These are phyloP conservation scores for Diutina catenulata DNA, from an alignment of 1,139 yeast species.

Conservation along the genomic window DNA sequence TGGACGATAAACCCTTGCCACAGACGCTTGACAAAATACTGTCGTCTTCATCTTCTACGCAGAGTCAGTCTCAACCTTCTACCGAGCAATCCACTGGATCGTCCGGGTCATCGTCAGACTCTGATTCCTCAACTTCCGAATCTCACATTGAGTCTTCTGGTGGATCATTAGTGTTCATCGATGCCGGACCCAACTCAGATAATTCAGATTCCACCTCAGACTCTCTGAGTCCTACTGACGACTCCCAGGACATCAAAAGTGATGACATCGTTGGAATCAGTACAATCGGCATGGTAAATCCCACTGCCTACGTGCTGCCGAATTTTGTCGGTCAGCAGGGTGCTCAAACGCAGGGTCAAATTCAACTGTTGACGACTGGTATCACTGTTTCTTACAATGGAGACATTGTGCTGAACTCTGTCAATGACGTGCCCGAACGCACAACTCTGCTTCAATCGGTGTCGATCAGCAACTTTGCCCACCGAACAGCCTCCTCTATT, in stretches of 20 bases:
- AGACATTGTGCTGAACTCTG: neutral
- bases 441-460: neutral
- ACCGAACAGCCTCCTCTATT: neutral
- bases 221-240: too few relatives aligned
- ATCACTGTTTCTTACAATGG: neutral
- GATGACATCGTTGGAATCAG: constrained; percentile 1
- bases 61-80: too few relatives aligned
- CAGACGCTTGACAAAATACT: too few relatives aligned
- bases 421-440: neutral
- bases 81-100: too few relatives aligned
- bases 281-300: neutral
- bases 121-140: too few relatives aligned
- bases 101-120: too few relatives aligned
- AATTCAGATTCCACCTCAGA: too few relatives aligned
- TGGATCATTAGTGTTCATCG: neutral
- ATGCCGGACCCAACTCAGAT: too few relatives aligned
- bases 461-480: neutral
- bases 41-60: too few relatives aligned
- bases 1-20: too few relatives aligned
- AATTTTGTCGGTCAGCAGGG: constrained; percentile 4
- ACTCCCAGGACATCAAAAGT: too few relatives aligned
- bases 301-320: neutral
- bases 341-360: constrained; percentile 4
- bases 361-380: constrained; percentile 1
- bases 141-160: too few relatives aligned